phyloP scores from a whole-genome alignment of 2,329 filamentous ascomycete genomes.

The Xylaria multiplex region DNA sequence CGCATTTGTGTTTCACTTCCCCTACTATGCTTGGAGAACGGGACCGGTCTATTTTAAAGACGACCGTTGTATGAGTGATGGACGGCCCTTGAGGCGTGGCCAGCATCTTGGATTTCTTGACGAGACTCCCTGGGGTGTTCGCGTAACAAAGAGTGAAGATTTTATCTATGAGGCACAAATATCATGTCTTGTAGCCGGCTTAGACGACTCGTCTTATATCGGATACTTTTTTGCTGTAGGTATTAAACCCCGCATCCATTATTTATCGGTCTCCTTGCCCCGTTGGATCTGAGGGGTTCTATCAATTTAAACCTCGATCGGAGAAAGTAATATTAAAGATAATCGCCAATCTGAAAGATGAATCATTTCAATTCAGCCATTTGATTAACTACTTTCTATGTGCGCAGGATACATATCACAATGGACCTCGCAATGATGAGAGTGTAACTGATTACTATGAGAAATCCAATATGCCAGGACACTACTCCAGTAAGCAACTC shows the following conservation, averaged over 20 bases:
- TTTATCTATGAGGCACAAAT: constrained; percentile 29
- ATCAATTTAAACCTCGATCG: too few relatives aligned
- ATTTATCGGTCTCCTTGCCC: too few relatives aligned
- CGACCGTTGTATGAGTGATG: constrained; percentile 11
- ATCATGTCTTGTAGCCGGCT: constrained; percentile 20
- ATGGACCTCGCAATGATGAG: constrained; percentile 17
- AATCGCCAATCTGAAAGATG: too few relatives aligned
- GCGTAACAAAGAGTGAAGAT: neutral
- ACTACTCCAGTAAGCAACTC: constrained; percentile 1
- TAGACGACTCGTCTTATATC: constrained; percentile 27
- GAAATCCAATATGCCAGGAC: constrained; percentile 11
- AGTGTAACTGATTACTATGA: constrained; percentile 16
- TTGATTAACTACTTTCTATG: too few relatives aligned
- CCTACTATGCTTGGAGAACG: constrained; percentile 29
- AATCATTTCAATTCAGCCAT: too few relatives aligned
- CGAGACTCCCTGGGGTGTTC: constrained; percentile 12
- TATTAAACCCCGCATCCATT: too few relatives aligned
- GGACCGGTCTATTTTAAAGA: constrained; percentile 4
- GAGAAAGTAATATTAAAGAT: too few relatives aligned
- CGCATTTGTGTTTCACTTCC: constrained; percentile 25
- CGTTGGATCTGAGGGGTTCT: too few relatives aligned
- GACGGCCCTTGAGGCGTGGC: constrained; percentile 13
- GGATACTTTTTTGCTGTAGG: constrained; percentile 13
- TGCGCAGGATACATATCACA: constrained; percentile 19
- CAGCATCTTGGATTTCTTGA: constrained; percentile 26